Evolutionary conservation across 2,329 filamentous ascomycete species (phyloP), one percentile per base, ranked within the genome.

Genomic region (Microdochium nivale): DNA sequence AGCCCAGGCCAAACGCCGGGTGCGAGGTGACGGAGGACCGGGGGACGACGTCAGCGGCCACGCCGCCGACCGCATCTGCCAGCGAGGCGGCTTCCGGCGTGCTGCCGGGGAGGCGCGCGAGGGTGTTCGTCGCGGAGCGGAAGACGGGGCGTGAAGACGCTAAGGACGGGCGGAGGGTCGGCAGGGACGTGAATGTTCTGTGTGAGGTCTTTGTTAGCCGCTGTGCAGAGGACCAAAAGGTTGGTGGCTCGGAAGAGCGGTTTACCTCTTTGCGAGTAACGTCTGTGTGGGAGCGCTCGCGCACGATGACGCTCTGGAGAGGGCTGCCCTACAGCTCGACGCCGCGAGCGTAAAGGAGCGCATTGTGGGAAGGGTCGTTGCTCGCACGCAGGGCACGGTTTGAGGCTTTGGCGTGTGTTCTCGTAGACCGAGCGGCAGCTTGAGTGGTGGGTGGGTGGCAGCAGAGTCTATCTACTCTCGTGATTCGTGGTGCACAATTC

Each of bases 121-220:
- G 25, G 43, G 64, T 55, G 53, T 64, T 59, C 49, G 53, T 56
- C 21, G 57, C 49, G 13, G 62, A 53, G 14, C 63, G 63, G 60
- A 65, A 65, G 52, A 62, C 53, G 47, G 52, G 56, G 48, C 49
- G 54, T 40, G 62, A 59, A 32, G 59, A 53, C 52, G 61, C 59
- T 53, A 75, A 62, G 8, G 72, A 72, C 5, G 78, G 78, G 11
- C 78, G 77, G 40, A 79, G 71, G 51, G 66, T 67, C 1, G 76
- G 72, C 56, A 81, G 71, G 48, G 75, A 75, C 49, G 73, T 70
- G 60, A 77, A 77, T 49, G 69, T 67, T 57, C 74, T 78, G 53
- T 43, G 19, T 21, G 40, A 7, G 27, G 27, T 30, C 11, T 5
- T 3, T 44, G 40, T 44, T 23, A 44, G 40, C 21, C 7, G 9